A percentile compares a stretch with the other conserved stretches of the same genome.
Evolutionary conservation across 1,139 yeast genomes (phyloP).

Genomic region (Pichia sp.): DNA sequence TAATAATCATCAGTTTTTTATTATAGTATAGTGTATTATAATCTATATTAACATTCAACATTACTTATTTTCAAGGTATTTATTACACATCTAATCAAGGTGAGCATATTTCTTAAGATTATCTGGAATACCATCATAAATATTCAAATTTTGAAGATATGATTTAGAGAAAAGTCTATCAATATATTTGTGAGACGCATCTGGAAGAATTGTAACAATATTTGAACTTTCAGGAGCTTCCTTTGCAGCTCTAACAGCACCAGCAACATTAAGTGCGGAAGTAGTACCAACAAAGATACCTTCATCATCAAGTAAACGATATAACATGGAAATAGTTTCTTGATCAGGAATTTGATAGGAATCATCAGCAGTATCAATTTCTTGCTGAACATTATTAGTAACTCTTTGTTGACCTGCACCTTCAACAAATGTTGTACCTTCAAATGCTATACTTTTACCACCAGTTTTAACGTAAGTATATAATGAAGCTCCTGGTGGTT

Average conservation of each 20-base stretch:
- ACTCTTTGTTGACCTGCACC: constrained; percentile 95
- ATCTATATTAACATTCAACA: too few species aligned
- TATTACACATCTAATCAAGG: constrained; percentile 18
- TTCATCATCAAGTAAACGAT: constrained; percentile 76
- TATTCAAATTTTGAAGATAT: constrained; percentile 69
- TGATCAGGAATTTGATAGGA: constrained; percentile 69
- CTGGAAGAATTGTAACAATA: constrained; percentile 80
- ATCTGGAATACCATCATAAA: constrained; percentile 61
- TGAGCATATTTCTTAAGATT: constrained; percentile 62
- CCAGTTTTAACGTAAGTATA: constrained; percentile 63
- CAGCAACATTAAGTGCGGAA: constrained; percentile 67
- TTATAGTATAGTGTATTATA: background rate
- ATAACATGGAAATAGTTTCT: constrained; percentile 72
- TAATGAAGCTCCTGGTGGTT: constrained; percentile 88
- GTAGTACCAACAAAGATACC: constrained; percentile 84
- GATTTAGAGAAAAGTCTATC: constrained; percentile 68
- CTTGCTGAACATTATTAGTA: constrained; percentile 73
- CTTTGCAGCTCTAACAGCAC: constrained; percentile 50
- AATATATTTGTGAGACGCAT: constrained; percentile 82
- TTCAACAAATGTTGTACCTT: constrained; percentile 85
- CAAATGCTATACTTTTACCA: constrained; percentile 37
- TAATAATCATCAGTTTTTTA: background rate
- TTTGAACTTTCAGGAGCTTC: constrained; percentile 74
- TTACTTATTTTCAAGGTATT: too few species aligned
- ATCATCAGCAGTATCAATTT: constrained; percentile 63